Evolutionary conservation across 495 filamentous ascomycete species (phyloP), one percentile per base, ranked within the genome.

Genomic region (Annulohypoxylon nitens): DNA sequence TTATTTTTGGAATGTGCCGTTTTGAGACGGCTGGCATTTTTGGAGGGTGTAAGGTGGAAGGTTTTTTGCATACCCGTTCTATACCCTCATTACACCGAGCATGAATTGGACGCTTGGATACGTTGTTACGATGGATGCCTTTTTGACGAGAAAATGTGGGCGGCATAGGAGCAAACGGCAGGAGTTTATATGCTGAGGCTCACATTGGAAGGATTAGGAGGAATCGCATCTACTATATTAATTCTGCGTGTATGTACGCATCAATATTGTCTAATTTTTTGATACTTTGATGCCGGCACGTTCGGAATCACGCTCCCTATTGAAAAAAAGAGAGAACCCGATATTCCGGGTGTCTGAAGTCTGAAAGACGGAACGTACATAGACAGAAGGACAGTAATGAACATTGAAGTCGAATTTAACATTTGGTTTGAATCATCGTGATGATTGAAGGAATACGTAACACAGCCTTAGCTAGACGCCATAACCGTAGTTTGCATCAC

Each of bases 21-120:
- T 69, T 41, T 54, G 55, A 69, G 61, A 58, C 64, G 65, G 66
- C n/a, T 36, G 48, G 65, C 60, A 66, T 65, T 57, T 69, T 36
- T 66, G 62, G 60, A 34, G 20, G 58, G 9, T 66, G 50, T 60
- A 51, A 43, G 39, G 39, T 43, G 30, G 30, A 30, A 61, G 61
- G 10, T 61, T 39, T 39, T 69, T 73, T 55, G 45, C 58, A 55
- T 50, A 67, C 51, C 5, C 48, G 67, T 75, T 75, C 72, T 70
- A 75, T 75, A 75, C 72, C 72, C 72, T 75, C 72, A 59, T 75
- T 75, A 64, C 64, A 26, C 67, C 72, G 61, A 64, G 71, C 41
- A 30, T 30, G 26, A 16, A 41, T 63, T 60, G 47, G 60, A 43
- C 43, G 62, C 71, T 61, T 59, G 67, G 67, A 47, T 60, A 67